phyloP scores from a whole-genome alignment of 2,329 filamentous ascomycete species.

The Canariomyces notabilis region DNA sequence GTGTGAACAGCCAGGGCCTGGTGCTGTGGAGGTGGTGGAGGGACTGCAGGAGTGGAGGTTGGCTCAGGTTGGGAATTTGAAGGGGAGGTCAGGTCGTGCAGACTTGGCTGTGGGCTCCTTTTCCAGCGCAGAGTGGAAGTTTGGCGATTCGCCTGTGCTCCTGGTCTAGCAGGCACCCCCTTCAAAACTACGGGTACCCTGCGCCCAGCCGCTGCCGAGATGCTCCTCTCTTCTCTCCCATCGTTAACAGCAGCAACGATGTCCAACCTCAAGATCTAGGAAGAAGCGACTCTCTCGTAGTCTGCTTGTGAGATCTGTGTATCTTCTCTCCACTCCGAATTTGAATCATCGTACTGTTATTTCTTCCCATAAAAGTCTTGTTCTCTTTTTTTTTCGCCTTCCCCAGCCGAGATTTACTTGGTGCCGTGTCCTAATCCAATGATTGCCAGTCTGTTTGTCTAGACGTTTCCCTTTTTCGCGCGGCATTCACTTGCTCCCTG shows the following conservation, averaged over 20 bases:
- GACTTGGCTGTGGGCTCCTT: conserved; percentile 6
- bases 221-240: conserved; percentile 31
- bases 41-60: conserved; percentile 17
- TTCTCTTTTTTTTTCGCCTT: conserved; percentile 5
- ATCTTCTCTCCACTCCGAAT: conserved; percentile 24
- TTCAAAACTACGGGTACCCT: conserved; percentile 30
- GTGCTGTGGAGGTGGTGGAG: conserved; percentile 10
- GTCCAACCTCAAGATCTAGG: conserved; percentile 50
- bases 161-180: conserved; percentile 12
- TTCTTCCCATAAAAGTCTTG: conserved; percentile 6
- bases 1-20: conserved; percentile 11
- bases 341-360: conserved; percentile 6
- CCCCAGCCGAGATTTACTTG: no score
- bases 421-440: conserved; percentile 18
- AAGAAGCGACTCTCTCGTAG: conserved; percentile 50
- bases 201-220: conserved; percentile 26
- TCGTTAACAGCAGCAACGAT: conserved; percentile 46
- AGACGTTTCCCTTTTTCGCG: conserved; percentile 27
- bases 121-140: conserved; percentile 4
- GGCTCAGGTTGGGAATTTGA: conserved; percentile 14
- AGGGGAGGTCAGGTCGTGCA: conserved; percentile 7
- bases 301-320: conserved; percentile 44
- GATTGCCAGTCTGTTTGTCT: conserved; percentile 25
- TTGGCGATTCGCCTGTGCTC: conserved; percentile 4
- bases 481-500: conserved; percentile 35